Conservation (phyloP, 202 grass and related monocot species). For the Panicum virgatum region DNA sequence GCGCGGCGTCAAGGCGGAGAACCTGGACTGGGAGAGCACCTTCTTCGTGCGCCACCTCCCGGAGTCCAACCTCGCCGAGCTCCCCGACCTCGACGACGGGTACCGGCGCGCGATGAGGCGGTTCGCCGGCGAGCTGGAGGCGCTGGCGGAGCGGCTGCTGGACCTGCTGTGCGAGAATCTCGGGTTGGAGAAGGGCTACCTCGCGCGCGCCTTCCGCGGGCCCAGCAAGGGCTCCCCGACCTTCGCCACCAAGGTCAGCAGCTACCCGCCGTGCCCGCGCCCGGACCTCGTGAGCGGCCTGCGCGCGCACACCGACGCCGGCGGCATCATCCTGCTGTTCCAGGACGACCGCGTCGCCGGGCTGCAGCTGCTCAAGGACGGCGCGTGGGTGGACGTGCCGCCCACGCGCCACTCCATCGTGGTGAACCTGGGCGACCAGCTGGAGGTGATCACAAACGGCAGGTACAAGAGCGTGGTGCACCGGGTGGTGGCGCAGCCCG, state of each 20-base stretch:
- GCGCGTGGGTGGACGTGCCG: slow-evolving; percentile 74
- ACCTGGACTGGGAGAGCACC: slow-evolving; percentile 93
- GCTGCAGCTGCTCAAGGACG: slow-evolving; percentile 73
- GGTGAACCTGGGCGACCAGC: slow-evolving; percentile 82
- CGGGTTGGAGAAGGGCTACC: slow-evolving; percentile 64
- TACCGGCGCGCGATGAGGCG: slow-evolving; percentile 64
- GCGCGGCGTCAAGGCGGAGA: slow-evolving; percentile 37
- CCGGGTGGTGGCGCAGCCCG: slow-evolving; percentile 63
- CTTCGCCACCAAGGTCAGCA: slow-evolving; percentile 91
- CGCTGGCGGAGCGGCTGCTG: slow-evolving; percentile 70
- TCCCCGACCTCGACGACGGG: slow-evolving; percentile 64
- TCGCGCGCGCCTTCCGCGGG: slow-evolving; percentile 60
- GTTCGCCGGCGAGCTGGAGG: slow-evolving; percentile 70
- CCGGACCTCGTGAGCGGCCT: slow-evolving; percentile 83
- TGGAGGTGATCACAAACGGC: slow-evolving; percentile 88
- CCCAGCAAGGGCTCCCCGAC: slow-evolving; percentile 57
- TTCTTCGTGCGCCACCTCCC: slow-evolving; percentile 93
- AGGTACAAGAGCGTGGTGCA: slow-evolving; percentile 85
- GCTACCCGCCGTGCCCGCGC: slow-evolving; percentile 81
- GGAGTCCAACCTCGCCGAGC: slow-evolving; percentile 61
- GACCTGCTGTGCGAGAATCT: slow-evolving; percentile 89
- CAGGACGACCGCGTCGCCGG: slow-evolving; percentile 56
- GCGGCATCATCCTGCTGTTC: slow-evolving; percentile 58
- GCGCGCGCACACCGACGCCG: slow-evolving; percentile 80
- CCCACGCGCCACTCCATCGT: slow-evolving; percentile 71